A percentile compares a stretch with the other conserved stretches of the same genome.
Evolutionary conservation across 345 rosid species (phyloP).

Genomic region (Sonneratia caseolaris): DNA sequence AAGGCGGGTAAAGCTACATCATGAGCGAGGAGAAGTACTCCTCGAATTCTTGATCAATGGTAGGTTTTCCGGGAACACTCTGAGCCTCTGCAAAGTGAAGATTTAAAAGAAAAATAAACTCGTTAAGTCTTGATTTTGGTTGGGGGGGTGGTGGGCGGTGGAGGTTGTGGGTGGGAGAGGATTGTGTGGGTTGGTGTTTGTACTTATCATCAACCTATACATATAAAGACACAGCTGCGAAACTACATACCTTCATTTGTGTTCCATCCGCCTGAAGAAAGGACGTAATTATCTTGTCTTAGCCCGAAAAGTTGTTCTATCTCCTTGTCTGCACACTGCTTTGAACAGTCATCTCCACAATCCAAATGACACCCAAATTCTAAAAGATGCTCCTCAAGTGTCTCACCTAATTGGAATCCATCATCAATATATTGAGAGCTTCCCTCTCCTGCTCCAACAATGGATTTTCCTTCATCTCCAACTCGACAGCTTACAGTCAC

Average conservation of each 20-base stretch:
- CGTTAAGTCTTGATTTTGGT: background rate
- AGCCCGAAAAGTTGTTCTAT: slow-evolving; percentile 22
- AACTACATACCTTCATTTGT: slow-evolving; percentile 40
- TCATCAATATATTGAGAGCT: slow-evolving; percentile 7
- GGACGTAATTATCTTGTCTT: slow-evolving; percentile 31
- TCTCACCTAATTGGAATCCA: slow-evolving; percentile 11
- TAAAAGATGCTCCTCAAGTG: slow-evolving; percentile 19
- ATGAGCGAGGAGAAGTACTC: slow-evolving; percentile 34
- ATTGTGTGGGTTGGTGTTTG: too few relatives aligned
- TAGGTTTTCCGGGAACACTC: slow-evolving; percentile 15
- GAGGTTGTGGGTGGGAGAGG: too few relatives aligned
- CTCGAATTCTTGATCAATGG: slow-evolving; percentile 44
- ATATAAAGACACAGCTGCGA: background rate
- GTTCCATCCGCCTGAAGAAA: slow-evolving; percentile 48
- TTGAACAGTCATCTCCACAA: slow-evolving; percentile 20
- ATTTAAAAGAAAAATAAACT: background rate
- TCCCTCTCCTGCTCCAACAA: slow-evolving; percentile 10
- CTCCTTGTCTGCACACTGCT: slow-evolving; percentile 36
- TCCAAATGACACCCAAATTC: slow-evolving; percentile 20
- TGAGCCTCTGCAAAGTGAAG: slow-evolving; percentile 15
- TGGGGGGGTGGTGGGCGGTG: too few relatives aligned
- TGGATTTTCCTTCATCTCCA: background rate
- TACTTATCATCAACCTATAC: background rate
- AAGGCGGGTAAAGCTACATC: slow-evolving; percentile 10
- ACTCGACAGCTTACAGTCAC: background rate